phyloP scores from a whole-genome alignment of 345 rosid genomes.

The Ricinus communis region DNA sequence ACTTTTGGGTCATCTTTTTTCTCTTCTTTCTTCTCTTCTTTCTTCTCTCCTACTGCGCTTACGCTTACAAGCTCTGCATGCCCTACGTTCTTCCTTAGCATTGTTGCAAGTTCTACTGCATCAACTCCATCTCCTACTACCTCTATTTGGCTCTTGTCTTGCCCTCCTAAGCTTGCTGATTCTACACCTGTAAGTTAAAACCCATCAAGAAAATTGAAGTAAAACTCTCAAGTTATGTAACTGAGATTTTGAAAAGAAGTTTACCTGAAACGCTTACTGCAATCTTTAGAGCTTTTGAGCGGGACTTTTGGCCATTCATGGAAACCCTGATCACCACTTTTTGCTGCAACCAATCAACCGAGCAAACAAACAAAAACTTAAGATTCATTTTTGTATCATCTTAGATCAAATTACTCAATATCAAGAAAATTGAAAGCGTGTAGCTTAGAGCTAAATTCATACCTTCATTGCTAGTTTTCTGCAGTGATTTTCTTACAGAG shows the following conservation, averaged over 20 bases:
- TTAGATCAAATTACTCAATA: too few relatives aligned
- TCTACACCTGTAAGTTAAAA: constrained; percentile 34
- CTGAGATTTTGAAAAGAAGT: too few relatives aligned
- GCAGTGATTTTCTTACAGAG: too few relatives aligned
- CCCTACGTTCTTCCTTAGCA: constrained; percentile 41
- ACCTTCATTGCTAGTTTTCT: too few relatives aligned
- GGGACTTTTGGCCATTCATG: constrained; percentile 12
- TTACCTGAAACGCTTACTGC: constrained; percentile 21
- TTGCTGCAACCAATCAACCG: constrained; percentile 12
- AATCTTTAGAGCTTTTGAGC: constrained; percentile 24
- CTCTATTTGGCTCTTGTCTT: constrained; percentile 49
- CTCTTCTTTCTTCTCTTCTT: constrained; percentile 17
- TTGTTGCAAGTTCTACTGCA: constrained; percentile 25
- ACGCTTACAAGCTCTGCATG: constrained; percentile 44
- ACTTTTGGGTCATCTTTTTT: too few relatives aligned
- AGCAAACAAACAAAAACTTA: neutral
- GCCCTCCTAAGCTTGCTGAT: constrained; percentile 42
- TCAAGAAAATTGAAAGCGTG: too few relatives aligned
- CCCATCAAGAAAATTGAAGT: neutral
- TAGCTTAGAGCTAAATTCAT: too few relatives aligned
- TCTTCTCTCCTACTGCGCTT: neutral
- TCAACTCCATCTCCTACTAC: constrained; percentile 50
- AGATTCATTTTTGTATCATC: too few relatives aligned
- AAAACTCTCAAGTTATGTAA: too few relatives aligned
- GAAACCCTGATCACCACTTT: constrained; percentile 18